Evolutionary conservation across 192 early-diverging fungal genomes (phyloP), one percentile per base, ranked within the genome.

Genomic region (Backusella sp.): DNA sequence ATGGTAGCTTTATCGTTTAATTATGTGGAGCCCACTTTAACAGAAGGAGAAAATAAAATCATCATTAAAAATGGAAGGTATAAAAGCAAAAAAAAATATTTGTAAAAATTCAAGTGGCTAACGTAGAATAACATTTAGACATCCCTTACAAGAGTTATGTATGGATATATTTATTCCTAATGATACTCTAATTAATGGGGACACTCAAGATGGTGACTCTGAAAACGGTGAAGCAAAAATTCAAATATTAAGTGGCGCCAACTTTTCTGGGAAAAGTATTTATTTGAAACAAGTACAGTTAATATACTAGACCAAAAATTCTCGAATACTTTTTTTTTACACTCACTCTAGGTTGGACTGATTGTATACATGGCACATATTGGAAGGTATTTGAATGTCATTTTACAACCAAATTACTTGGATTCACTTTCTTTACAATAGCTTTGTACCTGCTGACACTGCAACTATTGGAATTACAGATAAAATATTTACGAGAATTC

Each of bases 311-410:
- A 7, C 14, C 12, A 23, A 49, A 21, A 28, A 28, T 21, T n/a
- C 0, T 14, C 9, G 4, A 26, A 46, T 17, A 11, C 7, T 19
- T 11, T 80, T 71, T 19, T 52, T 42, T 56, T 17, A 49, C 41
- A 5, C 12, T 28, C 9, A 28, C 21, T 17, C n/a, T 66, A 91
- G 88, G 81, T 94, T 53, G 95, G 92, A 5, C 73, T 98, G 26
- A 94, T 96, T 73, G 86, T 86, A 2, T 94, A 91, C 70, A 93
- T 96, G 95, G 94, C 95, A 14, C 96, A 96, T 75, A 88, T 96
- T 36, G 96, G 96, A 62, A 90, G 86, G 82, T 82, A 75, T 9
- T 26, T 46, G 8, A 4, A 70, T 26, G 9, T 37, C 15, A 19
- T 65, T 19, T 42, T 11, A 26, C 26, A 41, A 56, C 6, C 12